Percentiles rank a stretch among this genome's conserved stretches.
These are phyloP conservation scores for Boletus rubescentipes DNA, from an alignment of 768 basidiomycete genomes.

Conservation along the genomic window DNA sequence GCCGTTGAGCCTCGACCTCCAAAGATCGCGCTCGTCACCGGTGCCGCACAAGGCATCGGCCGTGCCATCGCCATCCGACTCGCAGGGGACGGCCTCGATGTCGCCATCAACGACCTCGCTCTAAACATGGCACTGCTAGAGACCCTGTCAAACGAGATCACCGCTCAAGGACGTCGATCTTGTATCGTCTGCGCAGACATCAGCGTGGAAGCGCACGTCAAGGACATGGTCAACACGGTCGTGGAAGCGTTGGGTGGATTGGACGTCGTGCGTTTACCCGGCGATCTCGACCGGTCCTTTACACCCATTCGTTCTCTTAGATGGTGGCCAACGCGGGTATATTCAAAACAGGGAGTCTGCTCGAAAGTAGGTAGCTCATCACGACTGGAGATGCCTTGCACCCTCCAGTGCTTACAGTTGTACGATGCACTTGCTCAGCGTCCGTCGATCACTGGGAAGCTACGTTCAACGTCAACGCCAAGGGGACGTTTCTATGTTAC, in stretches of 20 bases:
- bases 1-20: too few relatives aligned
- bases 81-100: constrained; percentile 36
- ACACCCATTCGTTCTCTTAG: background rate
- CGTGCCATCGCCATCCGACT: constrained; percentile 35
- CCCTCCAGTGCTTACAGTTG: too few relatives aligned
- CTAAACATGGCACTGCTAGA: too few relatives aligned
- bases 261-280: too few relatives aligned
- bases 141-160: too few relatives aligned
- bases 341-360: background rate
- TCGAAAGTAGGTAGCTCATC: background rate
- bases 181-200: too few relatives aligned
- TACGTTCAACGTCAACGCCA: constrained; percentile 34
- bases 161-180: too few relatives aligned
- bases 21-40: constrained; percentile 34
- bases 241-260: too few relatives aligned
- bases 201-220: too few relatives aligned
- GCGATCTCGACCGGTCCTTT: background rate
- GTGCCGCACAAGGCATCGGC: constrained; percentile 35
- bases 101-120: too few relatives aligned
- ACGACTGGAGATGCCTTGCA: too few relatives aligned
- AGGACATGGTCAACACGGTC: too few relatives aligned
- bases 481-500: constrained; percentile 36
- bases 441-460: constrained; percentile 32
- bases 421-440: constrained; percentile 14
- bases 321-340: background rate